Evolutionary conservation across 1,284 basidiomycete species (phyloP).

Genomic region (Cutaneotrichosporon spelunceum): DNA sequence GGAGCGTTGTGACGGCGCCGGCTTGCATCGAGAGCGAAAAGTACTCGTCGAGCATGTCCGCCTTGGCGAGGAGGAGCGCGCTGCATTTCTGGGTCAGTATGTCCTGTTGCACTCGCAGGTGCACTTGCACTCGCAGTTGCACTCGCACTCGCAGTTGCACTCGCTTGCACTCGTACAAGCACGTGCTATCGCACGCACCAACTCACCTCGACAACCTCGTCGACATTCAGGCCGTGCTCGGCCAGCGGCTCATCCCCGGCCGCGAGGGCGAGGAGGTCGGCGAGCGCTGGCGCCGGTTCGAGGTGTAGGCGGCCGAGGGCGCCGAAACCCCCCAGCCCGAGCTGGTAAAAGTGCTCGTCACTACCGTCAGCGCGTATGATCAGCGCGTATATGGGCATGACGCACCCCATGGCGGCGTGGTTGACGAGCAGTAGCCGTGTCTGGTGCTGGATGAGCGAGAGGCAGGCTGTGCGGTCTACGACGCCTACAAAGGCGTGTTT

Average conservation of each 20-base stretch:
- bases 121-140: no score
- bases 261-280: constrained; percentile 70
- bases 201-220: constrained; percentile 68
- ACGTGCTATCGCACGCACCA: no score
- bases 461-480: constrained; percentile 69
- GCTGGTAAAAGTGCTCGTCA: constrained; percentile 93
- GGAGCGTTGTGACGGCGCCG: constrained; percentile 70
- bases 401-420: constrained; percentile 75
- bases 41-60: constrained; percentile 90
- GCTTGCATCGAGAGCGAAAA: constrained; percentile 71
- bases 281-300: constrained; percentile 74
- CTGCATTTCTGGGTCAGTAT: constrained; percentile 18
- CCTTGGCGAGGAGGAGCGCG: constrained; percentile 52
- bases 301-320: constrained; percentile 70
- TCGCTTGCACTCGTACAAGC: no score
- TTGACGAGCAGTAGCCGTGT: constrained; percentile 88
- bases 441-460: constrained; percentile 81
- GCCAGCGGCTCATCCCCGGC: constrained; percentile 63
- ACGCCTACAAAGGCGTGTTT: constrained; percentile 92
- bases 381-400: not conserved
- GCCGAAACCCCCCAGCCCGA: constrained; percentile 88
- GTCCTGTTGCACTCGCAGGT: no score
- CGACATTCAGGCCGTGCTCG: constrained; percentile 41
- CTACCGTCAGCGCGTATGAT: no score
- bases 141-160: no score